A percentile compares a stretch with the other conserved stretches of the same genome.
phyloP scores from a whole-genome alignment of 1,284 basidiomycete species.

The Cystobasidium slooffiae region DNA sequence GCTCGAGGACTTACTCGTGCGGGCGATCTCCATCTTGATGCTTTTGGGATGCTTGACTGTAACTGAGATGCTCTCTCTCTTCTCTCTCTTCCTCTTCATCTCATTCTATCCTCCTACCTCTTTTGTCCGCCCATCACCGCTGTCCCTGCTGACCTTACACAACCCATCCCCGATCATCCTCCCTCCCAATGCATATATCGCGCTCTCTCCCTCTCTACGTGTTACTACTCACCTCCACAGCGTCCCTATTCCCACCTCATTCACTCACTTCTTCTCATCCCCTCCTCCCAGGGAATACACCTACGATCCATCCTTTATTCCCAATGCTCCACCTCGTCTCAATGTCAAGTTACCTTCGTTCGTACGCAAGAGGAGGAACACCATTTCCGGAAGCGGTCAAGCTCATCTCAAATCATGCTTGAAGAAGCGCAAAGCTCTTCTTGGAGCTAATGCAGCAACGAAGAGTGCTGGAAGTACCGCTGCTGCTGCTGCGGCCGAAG shows the following conservation, averaged over 20 bases:
- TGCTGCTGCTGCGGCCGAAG: not conserved
- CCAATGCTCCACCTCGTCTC: conserved; percentile 26
- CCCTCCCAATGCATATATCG: not conserved
- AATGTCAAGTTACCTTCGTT: conserved; percentile 33
- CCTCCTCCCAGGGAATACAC: conserved; percentile 20
- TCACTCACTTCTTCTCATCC: conserved; percentile 24
- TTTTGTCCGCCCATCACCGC: too few species aligned
- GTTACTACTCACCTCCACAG: not conserved
- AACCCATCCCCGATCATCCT: not conserved
- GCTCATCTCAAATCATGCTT: conserved; percentile 14
- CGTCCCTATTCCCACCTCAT: conserved; percentile 27
- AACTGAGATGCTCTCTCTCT: not conserved
- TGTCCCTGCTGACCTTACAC: conserved; percentile 4
- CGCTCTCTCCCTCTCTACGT: not conserved
- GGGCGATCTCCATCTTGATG: not conserved
- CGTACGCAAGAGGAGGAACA: conserved; percentile 17
- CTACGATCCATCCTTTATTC: conserved; percentile 38
- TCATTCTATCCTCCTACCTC: not conserved
- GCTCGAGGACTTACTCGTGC: conserved; percentile 38
- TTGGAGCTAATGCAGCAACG: not conserved
- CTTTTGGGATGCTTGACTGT: not conserved
- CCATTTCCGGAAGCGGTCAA: not conserved
- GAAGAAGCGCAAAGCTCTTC: conserved; percentile 20
- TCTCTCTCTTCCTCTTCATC: not conserved
- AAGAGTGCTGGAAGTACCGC: not conserved